Conservation (phyloP, 805 yeast genomes). For the Monosporozyma servazzii region DNA sequence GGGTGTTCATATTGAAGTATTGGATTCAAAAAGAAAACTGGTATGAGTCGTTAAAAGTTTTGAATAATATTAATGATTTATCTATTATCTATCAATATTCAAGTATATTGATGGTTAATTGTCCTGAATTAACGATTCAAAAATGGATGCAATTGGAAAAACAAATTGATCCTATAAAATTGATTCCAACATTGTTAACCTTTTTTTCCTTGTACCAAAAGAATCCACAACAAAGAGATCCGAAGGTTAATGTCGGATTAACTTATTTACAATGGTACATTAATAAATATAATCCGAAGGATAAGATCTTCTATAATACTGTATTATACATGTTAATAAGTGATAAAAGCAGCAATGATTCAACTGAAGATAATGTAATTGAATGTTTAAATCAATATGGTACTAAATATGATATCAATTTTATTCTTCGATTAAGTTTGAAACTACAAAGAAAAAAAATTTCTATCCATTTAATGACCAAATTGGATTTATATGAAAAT, state of each 20-base stretch:
- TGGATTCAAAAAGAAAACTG: conserved; percentile 66
- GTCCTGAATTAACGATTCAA: conserved; percentile 62
- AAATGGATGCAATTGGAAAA: conserved; percentile 55
- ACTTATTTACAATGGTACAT: conserved; percentile 52
- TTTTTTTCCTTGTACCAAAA: conserved; percentile 44
- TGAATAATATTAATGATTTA: conserved; percentile 40
- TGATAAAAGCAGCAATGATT: conserved; percentile 18
- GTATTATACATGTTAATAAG: conserved; percentile 57
- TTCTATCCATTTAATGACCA: conserved; percentile 65
- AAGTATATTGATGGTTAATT: conserved; percentile 55
- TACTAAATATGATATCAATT: conserved; percentile 48
- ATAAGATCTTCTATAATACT: conserved; percentile 57
- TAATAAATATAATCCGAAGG: conserved; percentile 31
- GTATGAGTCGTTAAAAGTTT: conserved; percentile 56
- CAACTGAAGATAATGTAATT: conserved; percentile 37
- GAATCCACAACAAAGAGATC: conserved; percentile 19
- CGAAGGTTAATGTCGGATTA: conserved; percentile 53
- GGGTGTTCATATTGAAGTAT: conserved; percentile 56
- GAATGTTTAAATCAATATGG: conserved; percentile 40
- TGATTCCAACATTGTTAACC: conserved; percentile 68
- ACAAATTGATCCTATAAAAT: conserved; percentile 46
- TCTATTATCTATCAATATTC: conserved; percentile 56
- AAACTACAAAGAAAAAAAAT: conserved; percentile 48
- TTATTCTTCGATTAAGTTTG: conserved; percentile 64
- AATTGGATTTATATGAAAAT: conserved; percentile 61